phyloP scores from a whole-genome alignment of 2,329 filamentous ascomycete genomes.

The Talaromyces pinophilus region DNA sequence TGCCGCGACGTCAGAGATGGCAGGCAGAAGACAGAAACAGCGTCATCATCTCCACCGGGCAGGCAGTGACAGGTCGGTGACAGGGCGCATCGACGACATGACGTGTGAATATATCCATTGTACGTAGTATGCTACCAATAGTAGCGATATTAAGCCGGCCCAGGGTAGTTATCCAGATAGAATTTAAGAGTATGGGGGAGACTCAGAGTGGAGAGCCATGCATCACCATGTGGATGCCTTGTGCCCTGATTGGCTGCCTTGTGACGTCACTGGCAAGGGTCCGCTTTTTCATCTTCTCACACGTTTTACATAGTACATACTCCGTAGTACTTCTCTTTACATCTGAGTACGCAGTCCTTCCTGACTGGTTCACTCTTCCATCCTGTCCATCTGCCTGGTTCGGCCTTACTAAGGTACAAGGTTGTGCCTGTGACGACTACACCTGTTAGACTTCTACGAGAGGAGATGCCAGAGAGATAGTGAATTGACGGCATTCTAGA shows the following conservation, averaged over 20 bases:
- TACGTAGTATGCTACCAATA: too few species aligned
- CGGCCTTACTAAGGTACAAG: neutral
- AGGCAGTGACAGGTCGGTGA: neutral
- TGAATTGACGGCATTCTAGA: too few species aligned
- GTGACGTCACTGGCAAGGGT: conserved; percentile 11
- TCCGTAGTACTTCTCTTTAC: too few species aligned
- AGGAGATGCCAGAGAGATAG: neutral
- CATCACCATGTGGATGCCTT: neutral
- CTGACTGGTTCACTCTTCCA: neutral
- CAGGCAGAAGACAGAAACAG: neutral
- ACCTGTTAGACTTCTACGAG: neutral
- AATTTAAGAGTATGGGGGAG: neutral
- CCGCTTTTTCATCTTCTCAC: neutral
- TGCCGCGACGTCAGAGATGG: conserved; percentile 14
- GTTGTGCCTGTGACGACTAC: neutral
- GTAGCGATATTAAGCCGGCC: too few species aligned
- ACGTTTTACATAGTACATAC: too few species aligned
- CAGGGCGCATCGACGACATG: neutral
- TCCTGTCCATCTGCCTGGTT: neutral
- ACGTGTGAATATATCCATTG: neutral
- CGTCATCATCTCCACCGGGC: conserved; percentile 11
- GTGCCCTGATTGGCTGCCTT: conserved; percentile 5
- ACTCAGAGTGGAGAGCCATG: neutral
- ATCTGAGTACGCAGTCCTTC: too few species aligned
- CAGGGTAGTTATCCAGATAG: too few species aligned